Base-by-base conservation (phyloP, 495 filamentous ascomycete species). In the Letharia columbiana region DNA sequence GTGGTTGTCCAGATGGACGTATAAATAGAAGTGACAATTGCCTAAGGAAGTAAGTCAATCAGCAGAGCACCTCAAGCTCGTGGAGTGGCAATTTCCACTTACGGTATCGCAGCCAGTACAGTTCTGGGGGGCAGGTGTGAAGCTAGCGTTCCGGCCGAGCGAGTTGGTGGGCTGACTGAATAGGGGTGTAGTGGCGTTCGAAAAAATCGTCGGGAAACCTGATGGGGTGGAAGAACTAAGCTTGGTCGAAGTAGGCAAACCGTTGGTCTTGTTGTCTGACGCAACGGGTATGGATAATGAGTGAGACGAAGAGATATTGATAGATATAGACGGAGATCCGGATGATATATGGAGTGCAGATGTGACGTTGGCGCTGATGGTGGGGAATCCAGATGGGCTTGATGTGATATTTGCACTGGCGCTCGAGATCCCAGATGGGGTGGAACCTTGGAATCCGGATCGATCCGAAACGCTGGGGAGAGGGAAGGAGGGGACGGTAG, bases 401-500 rank as follows among this genome's bases (percentile, higher is more conserved):
- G 37, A 39, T 8, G 37, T 39, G 37, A 39, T 28, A 28, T 28
- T 28, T 28, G 23, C 23, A 28, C 23, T 28, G 23, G 23, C 23
- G 23, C 23, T 28, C 23, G 23, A 28, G 23, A 28, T 28, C 23
- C 23, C 23, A 28, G 23, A 28, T 28, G 23, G 23, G 23, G 44
- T 20, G 20, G 44, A 45, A 8, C 44, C 20, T 15, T 45, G 44
- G 15, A 45, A 45, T 2, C 18, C 44, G 17, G 44, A 45, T 18
- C 44, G 44, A 45, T 45, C 15, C 15, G 44, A 45, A 45, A 10
- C 31, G 35, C 3, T 33, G 33, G 57, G 31, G 40, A 40, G 20
- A 10, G 62, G 37, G 62, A 63, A 63, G n/a, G 62, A n/a, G 17
- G 62, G 62, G 17, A 37, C 33, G 31, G 45, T 28, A 37, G 45